Evolutionary conservation across 495 filamentous ascomycete species (phyloP).

Genomic region (Antarctomyces pellizariae): DNA sequence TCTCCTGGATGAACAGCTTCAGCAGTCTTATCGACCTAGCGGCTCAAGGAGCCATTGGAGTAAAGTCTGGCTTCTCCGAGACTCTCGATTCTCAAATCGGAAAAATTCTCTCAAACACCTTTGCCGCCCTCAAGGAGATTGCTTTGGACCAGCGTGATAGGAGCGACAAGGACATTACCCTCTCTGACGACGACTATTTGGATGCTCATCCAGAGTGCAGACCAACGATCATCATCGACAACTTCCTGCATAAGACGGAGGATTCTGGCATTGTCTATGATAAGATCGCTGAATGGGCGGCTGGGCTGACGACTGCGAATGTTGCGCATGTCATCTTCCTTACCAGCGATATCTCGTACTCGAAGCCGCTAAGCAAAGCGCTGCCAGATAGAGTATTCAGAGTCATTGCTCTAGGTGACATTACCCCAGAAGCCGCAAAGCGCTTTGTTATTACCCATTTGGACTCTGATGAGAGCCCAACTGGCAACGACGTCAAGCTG

Average conservation of each 20-base stretch:
- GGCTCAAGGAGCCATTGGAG: slow-evolving; percentile 78
- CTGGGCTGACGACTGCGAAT: slow-evolving; percentile 65
- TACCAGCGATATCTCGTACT: slow-evolving; percentile 76
- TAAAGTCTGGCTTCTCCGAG: slow-evolving; percentile 87
- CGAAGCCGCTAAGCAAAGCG: slow-evolving; percentile 67
- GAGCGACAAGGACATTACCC: slow-evolving; percentile 42
- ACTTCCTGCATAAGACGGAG: slow-evolving; percentile 64
- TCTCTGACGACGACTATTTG: slow-evolving; percentile 72
- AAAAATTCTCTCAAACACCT: slow-evolving; percentile 81
- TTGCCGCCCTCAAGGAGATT: slow-evolving; percentile 53
- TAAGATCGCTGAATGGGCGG: slow-evolving; percentile 81
- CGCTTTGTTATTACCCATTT: slow-evolving; percentile 75
- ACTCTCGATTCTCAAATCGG: slow-evolving; percentile 74
- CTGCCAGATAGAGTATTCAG: slow-evolving; percentile 83
- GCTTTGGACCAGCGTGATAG: slow-evolving; percentile 45
- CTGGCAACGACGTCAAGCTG: slow-evolving; percentile 12
- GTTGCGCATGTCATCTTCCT: slow-evolving; percentile 92
- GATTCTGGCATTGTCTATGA: slow-evolving; percentile 61
- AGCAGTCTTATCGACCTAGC: slow-evolving; percentile 82
- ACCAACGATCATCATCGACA: slow-evolving; percentile 80
- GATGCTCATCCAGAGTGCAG: slow-evolving; percentile 71
- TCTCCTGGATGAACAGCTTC: slow-evolving; percentile 89
- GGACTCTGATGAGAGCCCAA: slow-evolving; percentile 23
- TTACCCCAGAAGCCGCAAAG: slow-evolving; percentile 65
- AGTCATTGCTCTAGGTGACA: slow-evolving; percentile 63